Percentiles rank a stretch among this genome's conserved stretches.
phyloP scores from a whole-genome alignment of 1,284 basidiomycete genomes.

The Fomitopsis palustris region DNA sequence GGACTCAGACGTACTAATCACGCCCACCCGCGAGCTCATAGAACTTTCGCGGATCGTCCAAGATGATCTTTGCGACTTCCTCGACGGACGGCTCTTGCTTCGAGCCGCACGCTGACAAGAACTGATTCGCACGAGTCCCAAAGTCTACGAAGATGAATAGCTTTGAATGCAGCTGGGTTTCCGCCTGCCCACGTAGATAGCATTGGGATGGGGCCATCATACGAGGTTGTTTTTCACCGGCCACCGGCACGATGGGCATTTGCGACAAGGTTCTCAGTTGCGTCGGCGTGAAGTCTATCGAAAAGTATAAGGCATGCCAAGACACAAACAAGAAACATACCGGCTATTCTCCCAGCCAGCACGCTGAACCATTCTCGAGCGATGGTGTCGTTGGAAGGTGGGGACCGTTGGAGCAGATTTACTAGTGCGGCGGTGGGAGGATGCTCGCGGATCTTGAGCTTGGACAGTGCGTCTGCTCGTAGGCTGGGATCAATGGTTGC shows the following conservation, averaged over 20 bases:
- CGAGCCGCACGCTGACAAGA: conserved; percentile 87
- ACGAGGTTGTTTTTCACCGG: conserved; percentile 30
- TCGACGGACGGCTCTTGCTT: conserved; percentile 86
- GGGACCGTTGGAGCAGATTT: conserved; percentile 55
- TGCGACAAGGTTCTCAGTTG: conserved; percentile 49
- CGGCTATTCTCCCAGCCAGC: conserved; percentile 70
- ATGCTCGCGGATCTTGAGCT: conserved; percentile 74
- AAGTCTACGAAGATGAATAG: conserved; percentile 91
- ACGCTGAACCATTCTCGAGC: conserved; percentile 77
- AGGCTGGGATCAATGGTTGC: conserved; percentile 56
- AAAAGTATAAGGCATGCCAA: neutral
- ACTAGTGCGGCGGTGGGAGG: conserved; percentile 72
- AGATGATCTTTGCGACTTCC: conserved; percentile 66
- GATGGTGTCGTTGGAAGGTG: conserved; percentile 53
- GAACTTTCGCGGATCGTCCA: conserved; percentile 67
- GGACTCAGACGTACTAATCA: conserved; percentile 45
- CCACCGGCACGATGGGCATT: conserved; percentile 54
- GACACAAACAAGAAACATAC: conserved; percentile 32
- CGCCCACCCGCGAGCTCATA: conserved; percentile 64
- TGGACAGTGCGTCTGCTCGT: conserved; percentile 51
- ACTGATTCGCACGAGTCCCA: conserved; percentile 78
- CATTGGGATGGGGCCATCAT: conserved; percentile 65
- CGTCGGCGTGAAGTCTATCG: conserved; percentile 46
- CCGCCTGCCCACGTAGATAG: conserved; percentile 56
- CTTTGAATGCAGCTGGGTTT: conserved; percentile 64